Base-by-base conservation (phyloP, 768 basidiomycete genomes). In the Rhodosporidiobolus odoratus region DNA sequence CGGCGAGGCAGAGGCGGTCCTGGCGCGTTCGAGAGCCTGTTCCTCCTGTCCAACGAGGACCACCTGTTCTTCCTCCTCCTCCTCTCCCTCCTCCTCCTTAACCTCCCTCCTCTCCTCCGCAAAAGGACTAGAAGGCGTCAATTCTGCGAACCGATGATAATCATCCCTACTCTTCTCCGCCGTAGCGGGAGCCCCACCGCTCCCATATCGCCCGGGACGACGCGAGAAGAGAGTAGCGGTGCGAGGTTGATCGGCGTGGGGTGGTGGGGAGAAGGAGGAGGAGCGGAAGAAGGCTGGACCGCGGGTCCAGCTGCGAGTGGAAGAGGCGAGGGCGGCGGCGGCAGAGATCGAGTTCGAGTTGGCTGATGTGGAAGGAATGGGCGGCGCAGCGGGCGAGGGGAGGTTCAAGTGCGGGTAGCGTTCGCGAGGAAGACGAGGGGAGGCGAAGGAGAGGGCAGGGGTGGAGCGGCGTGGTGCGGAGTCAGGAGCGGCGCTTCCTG, bases 231-330 rank as follows among this genome's bases (percentile, higher is more conserved):
- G 63, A 40, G 63, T 65, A 25, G 63, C 63, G 19, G 54, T 30
- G 54, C 64, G 54, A 47, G 65, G 45, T 23, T 62, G 37, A n/a
- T 50, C 45, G 17, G 58, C 35, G 48, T 57, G 59, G 5, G 69
- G 59, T 0, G 69, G 69, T 25, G 69, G 69, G 21, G 64, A 62
- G 54, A 71, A 71, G 10, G 64, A 66, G 30, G 57, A 60, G 7
- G 62, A 64, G 43, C 71, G 62, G 62, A 72, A 72, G 58, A 72
- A 72, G 25, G 62, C 71, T 1, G 71, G 71, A 0, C 71, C 71
- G 56, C 71, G 66, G 3, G 71, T 67, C 71, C 71, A 72, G 25
- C 32, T 30, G 47, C 47, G 52, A n/a, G 6, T 21, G n/a, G 47
- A 37, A 1, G 47, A 47, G 40, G 58, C 27, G n/a, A 19, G 6